Evolutionary conservation across 2,329 filamentous ascomycete genomes (phyloP).

Genomic region (Botryosphaeria dothidea): DNA sequence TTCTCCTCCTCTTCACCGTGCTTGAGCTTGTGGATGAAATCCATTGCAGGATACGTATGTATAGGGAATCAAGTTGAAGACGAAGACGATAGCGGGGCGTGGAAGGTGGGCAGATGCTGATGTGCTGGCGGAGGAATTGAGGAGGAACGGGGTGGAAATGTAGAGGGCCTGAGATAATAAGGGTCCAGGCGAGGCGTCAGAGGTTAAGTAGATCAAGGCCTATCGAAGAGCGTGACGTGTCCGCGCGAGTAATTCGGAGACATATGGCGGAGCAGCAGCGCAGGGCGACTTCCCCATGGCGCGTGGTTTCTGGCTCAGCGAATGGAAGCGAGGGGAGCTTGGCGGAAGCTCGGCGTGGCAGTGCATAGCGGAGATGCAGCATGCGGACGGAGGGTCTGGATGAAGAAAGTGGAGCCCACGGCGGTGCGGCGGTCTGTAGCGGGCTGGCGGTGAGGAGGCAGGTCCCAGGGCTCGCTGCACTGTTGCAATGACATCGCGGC

Average conservation of each 20-base stretch:
- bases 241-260: slow-evolving; percentile 2
- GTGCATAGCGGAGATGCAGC: slow-evolving; percentile 13
- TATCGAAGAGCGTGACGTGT: slow-evolving; percentile 5
- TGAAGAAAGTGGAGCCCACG: slow-evolving; percentile 1
- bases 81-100: not conserved
- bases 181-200: not conserved
- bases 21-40: slow-evolving; percentile 17
- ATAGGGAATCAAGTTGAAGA: not conserved
- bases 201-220: slow-evolving; percentile 8
- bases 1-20: slow-evolving; percentile 14
- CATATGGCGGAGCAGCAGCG: not conserved
- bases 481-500: not conserved
- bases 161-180: not conserved
- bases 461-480: too few relatives aligned
- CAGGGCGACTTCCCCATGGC: not conserved
- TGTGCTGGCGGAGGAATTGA: not conserved
- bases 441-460: slow-evolving; percentile 6
- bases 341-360: slow-evolving; percentile 13
- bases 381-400: not conserved
- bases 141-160: not conserved
- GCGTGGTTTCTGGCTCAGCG: not conserved
- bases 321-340: not conserved
- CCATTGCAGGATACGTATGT: not conserved
- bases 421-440: not conserved
- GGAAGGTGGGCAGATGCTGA: not conserved